Base-by-base conservation (phyloP, 768 basidiomycete species). In the Suillus plorans region DNA sequence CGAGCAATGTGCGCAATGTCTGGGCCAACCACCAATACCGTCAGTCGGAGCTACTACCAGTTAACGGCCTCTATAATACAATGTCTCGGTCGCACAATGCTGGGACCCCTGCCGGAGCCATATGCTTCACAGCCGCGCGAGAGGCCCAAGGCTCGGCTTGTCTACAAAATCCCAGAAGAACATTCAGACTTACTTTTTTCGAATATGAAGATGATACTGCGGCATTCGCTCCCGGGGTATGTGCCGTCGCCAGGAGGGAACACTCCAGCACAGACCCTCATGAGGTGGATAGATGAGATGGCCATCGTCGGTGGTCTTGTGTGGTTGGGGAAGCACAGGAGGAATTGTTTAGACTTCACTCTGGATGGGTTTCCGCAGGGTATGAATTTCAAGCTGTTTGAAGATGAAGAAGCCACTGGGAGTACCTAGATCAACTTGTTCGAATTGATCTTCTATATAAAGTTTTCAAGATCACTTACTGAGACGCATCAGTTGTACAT, bases 281-380 rank as follows among this genome's bases (percentile, higher is more conserved):
- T 1, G 22, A 59, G 39, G 14, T 64, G 9, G 63, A 5, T 63
- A 14, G 53, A 67, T 4, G 61, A 65, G 50, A 64, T 67, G 36
- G 45, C 58, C 14, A 47, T 67, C 41, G 44, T 67, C 25, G 63
- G 63, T n/a, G 34, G 50, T 34, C 45, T 67, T 34, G n/a, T 10
- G 3, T 67, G 66, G 66, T 31, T 67, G 63, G 63, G 62, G 37
- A 67, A 41, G 45, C 34, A 67, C 31, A 64, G 60, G 60, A 45
- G 34, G 25, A 52, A 66, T 31, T 44, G 28, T 37, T 39, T 63
- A 22, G 49, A 66, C 13, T 56, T 14, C 4, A 13, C 22, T 14
- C 20, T 56, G 36, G 36, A 56, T 13, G n/a, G 13, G 37, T 39
- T 58, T 39, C 2, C 4, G 37, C 56, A 22, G 56, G 37, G 14